These are phyloP conservation scores for Clohesyomyces aquaticus DNA, from an alignment of 495 filamentous ascomycete genomes.

Conservation along the genomic window DNA sequence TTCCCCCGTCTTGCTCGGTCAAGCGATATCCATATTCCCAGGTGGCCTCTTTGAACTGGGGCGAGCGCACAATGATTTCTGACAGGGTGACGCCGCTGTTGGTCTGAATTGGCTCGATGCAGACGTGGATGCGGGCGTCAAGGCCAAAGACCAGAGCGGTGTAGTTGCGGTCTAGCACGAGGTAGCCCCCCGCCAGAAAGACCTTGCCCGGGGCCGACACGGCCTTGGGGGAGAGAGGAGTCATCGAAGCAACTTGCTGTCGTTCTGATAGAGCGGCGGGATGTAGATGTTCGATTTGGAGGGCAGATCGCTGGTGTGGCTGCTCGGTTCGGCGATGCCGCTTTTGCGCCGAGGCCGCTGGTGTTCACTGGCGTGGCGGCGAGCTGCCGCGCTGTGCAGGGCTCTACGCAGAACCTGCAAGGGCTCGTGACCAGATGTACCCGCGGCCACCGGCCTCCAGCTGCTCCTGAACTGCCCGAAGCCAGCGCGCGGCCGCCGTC, in stretches of 20 bases:
- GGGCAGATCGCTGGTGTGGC: neutral
- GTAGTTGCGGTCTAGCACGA: constrained; percentile 86
- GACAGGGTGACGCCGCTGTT: constrained; percentile 60
- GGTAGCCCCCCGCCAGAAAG: constrained; percentile 89
- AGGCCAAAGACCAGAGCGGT: constrained; percentile 93
- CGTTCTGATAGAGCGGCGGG: neutral
- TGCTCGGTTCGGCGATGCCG: too few relatives aligned
- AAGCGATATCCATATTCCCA: constrained; percentile 83
- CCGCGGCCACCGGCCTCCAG: too few relatives aligned
- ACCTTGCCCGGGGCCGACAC: constrained; percentile 96
- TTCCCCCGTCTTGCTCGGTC: constrained; percentile 69
- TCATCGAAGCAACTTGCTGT: constrained; percentile 3
- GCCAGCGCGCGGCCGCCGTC: neutral
- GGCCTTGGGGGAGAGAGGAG: constrained; percentile 61
- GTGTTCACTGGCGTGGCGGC: too few relatives aligned
- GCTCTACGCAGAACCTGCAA: neutral
- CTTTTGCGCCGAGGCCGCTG: too few relatives aligned
- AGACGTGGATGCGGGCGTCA: constrained; percentile 86
- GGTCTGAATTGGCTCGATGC: constrained; percentile 64
- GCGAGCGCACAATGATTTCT: constrained; percentile 82
- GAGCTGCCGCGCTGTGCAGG: neutral
- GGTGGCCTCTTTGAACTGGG: constrained; percentile 82
- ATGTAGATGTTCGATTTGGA: neutral
- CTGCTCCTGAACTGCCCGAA: neutral
- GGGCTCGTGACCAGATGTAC: constrained; percentile 11